These are phyloP conservation scores for Trichopus zeylanicus DNA, from an alignment of 116 monocot genomes.

Conservation along the genomic window DNA sequence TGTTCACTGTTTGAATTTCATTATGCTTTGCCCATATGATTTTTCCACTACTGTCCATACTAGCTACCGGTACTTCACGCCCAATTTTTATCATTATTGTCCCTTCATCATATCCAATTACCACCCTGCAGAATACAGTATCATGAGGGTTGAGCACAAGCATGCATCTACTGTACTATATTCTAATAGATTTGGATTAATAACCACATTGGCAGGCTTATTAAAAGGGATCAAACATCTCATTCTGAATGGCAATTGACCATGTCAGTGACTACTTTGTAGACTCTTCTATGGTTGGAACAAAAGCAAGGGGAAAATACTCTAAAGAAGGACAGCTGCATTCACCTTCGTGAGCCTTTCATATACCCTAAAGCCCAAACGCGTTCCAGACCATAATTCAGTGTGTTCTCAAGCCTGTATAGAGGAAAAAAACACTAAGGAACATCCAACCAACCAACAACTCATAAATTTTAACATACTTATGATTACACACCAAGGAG, in stretches of 20 bases:
- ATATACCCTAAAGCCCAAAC: constrained; percentile 84
- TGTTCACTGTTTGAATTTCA: constrained; percentile 95
- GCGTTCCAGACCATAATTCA: constrained; percentile 88
- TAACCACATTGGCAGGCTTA: no score
- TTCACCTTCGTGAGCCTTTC: constrained; percentile 82
- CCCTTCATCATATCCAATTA: constrained; percentile 97
- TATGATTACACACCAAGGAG: no score
- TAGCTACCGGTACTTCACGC: constrained; percentile 87
- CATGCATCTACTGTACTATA: not conserved
- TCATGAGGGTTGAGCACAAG: not conserved
- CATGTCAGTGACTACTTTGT: not conserved
- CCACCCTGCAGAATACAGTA: constrained; percentile 52
- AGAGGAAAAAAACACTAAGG: no score
- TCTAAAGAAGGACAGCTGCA: no score
- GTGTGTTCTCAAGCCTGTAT: constrained; percentile 84
- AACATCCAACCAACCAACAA: no score
- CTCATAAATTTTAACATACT: no score
- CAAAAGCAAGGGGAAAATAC: no score
- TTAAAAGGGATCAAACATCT: constrained; percentile 2
- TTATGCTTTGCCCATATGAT: constrained; percentile 98
- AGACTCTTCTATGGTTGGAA: not conserved
- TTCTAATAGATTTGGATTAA: not conserved
- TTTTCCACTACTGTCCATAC: constrained; percentile 95
- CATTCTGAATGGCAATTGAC: not conserved
- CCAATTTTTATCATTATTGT: constrained; percentile 96